Evolutionary conservation across 78 protist genomes (phyloP).

Genomic region (slime mould (Dictyostelium discoideum)): dicty_2.7 NC_007090.3:397001-397500

Average conservation of each 20-base stretch:
- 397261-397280: not conserved
- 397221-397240: not conserved
- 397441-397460: slow-evolving; percentile 42
- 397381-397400: not conserved
- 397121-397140: slow-evolving; percentile 45
- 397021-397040: slow-evolving; percentile 66
- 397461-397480: slow-evolving; percentile 21
- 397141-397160: slow-evolving; percentile 15
- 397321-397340: not conserved
- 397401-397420: slow-evolving; percentile 59
- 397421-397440: not conserved
- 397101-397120: slow-evolving; percentile 23
- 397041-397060: slow-evolving; percentile 55
- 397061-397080: slow-evolving; percentile 42
- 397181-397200: slow-evolving; percentile 31
- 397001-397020: not conserved
- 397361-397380: not conserved
- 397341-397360: not conserved
- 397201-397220: not conserved
- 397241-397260: not conserved
- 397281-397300: too few species aligned
- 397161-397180: not conserved
- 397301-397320: not conserved
- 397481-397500: slow-evolving; percentile 27
- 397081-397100: slow-evolving; percentile 1